Evolutionary conservation across 2,329 filamentous ascomycete species (phyloP).

Genomic region (Sarocladium oryzae): DNA sequence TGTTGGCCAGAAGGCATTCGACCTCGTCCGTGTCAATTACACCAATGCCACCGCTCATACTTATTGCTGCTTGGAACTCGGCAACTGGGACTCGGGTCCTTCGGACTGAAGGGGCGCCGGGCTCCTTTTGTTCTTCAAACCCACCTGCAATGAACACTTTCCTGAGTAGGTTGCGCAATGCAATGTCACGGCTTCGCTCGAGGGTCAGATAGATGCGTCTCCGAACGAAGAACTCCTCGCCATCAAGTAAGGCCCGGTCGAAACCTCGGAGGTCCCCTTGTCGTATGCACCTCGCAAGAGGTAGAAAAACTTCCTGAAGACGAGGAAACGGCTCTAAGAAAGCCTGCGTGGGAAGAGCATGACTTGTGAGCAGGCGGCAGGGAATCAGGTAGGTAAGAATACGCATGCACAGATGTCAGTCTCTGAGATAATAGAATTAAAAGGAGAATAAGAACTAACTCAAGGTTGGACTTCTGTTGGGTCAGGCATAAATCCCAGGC

Average conservation of each 20-base stretch:
- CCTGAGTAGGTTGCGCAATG: slow-evolving; percentile 81
- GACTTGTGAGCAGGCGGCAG: slow-evolving; percentile 81
- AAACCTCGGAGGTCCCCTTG: slow-evolving; percentile 77
- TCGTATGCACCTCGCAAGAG: slow-evolving; percentile 73
- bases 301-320: slow-evolving; percentile 71
- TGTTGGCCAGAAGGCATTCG: slow-evolving; percentile 88
- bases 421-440: background rate
- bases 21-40: slow-evolving; percentile 83
- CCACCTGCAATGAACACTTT: slow-evolving; percentile 86
- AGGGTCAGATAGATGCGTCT: slow-evolving; percentile 90
- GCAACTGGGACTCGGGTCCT: slow-evolving; percentile 73
- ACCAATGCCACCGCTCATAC: slow-evolving; percentile 60
- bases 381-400: slow-evolving; percentile 95
- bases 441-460: slow-evolving; percentile 48
- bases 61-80: slow-evolving; percentile 81
- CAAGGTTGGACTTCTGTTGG: slow-evolving; percentile 66
- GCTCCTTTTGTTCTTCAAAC: slow-evolving; percentile 70
- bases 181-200: slow-evolving; percentile 86
- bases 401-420: slow-evolving; percentile 45
- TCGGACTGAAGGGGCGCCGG: slow-evolving; percentile 53
- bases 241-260: slow-evolving; percentile 70
- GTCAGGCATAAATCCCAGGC: slow-evolving; percentile 80
- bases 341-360: slow-evolving; percentile 67
- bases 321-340: slow-evolving; percentile 71
- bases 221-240: slow-evolving; percentile 90